These are phyloP conservation scores for Delonix regia DNA, from an alignment of 306 rosid genomes.

Conservation along the genomic window DNA sequence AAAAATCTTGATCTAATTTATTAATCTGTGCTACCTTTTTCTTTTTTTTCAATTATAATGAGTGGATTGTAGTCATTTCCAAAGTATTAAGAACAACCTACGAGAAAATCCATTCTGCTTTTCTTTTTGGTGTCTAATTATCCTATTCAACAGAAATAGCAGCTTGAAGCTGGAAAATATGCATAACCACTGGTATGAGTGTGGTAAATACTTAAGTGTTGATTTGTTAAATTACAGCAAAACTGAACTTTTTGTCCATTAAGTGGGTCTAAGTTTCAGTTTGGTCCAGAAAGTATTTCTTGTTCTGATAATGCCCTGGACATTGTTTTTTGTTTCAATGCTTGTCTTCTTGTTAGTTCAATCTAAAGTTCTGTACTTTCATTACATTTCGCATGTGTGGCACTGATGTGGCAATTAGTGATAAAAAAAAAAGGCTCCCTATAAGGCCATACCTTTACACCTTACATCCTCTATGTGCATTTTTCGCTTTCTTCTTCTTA, in stretches of 20 bases:
- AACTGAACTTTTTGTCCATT: not conserved
- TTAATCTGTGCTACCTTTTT: not conserved
- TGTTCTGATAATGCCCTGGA: not conserved
- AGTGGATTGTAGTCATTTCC: not conserved
- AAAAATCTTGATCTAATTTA: slow-evolving; percentile 5
- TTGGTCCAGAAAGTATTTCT: not conserved
- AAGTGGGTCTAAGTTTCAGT: not conserved
- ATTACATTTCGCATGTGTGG: not conserved
- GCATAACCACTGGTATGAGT: slow-evolving; percentile 6
- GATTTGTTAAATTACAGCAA: not conserved
- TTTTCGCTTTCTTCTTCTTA: not conserved
- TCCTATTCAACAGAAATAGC: not conserved
- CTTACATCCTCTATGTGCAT: not conserved
- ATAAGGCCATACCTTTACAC: not conserved
- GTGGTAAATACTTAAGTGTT: not conserved
- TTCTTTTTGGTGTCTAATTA: slow-evolving; percentile 17
- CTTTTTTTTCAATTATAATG: slow-evolving; percentile 1
- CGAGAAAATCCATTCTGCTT: not conserved
- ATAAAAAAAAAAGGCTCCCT: not conserved
- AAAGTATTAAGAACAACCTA: not conserved
- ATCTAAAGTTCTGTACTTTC: not conserved
- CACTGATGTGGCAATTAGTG: not conserved
- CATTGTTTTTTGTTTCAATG: not conserved
- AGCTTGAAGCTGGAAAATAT: slow-evolving; percentile 17
- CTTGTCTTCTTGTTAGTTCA: not conserved